Percentiles rank a stretch among this genome's conserved stretches.
These are phyloP conservation scores for Nicotiana noctiflora DNA, from an alignment of 257 asterid genomes.

Conservation along the genomic window DNA sequence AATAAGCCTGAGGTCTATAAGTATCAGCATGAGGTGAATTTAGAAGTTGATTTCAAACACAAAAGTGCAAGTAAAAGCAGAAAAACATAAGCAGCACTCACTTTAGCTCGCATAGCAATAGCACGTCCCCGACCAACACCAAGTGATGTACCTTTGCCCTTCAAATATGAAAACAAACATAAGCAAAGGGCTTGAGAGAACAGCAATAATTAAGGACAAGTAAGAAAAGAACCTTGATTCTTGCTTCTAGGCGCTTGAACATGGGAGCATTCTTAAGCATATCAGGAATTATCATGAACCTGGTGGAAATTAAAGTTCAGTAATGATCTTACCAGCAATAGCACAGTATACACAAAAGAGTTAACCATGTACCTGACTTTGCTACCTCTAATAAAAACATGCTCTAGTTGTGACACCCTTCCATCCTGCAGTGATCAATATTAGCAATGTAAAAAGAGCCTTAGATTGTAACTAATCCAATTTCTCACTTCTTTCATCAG, in stretches of 20 bases:
- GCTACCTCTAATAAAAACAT: conserved; percentile 95
- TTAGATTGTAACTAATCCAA: neutral
- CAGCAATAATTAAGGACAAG: conserved; percentile 11
- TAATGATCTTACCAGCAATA: neutral
- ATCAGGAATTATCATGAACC: conserved; percentile 98
- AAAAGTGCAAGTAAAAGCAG: neutral
- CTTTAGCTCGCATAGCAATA: conserved; percentile 94
- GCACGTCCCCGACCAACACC: conserved; percentile 99
- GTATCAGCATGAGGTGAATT: neutral
- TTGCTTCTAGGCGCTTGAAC: conserved; percentile 94
- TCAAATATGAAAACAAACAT: conserved; percentile 21
- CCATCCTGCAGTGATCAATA: conserved; percentile 59
- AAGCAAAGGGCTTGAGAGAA: conserved; percentile 7
- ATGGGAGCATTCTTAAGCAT: conserved; percentile 99
- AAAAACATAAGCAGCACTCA: conserved; percentile 22
- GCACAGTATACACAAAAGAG: neutral
- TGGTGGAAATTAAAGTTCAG: conserved; percentile 22
- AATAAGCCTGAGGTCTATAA: neutral
- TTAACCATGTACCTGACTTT: conserved; percentile 62
- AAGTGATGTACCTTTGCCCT: conserved; percentile 94
- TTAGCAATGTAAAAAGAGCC: neutral
- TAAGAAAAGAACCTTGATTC: conserved; percentile 63
- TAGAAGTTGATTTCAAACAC: neutral
- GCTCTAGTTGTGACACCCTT: conserved; percentile 85
- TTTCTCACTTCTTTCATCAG: neutral